Percentiles rank a stretch among this genome's conserved stretches.
Evolutionary conservation across 192 early-diverging fungal species (phyloP).

Genomic region (Backusella psychrophila): DNA sequence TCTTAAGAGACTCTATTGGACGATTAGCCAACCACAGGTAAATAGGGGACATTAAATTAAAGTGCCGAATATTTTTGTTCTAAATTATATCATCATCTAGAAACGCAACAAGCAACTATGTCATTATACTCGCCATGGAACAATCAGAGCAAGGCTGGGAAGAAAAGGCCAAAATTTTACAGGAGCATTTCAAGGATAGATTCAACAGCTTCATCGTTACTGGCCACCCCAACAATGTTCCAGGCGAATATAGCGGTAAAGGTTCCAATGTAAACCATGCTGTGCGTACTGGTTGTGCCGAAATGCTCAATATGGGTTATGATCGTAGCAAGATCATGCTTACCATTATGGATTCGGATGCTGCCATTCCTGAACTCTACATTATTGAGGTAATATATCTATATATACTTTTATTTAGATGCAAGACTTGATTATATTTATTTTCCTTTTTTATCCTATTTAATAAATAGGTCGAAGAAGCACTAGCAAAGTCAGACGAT

Average conservation of each 20-base stretch:
- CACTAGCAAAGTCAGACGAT: slow-evolving; percentile 38
- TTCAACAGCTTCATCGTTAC: slow-evolving; percentile 70
- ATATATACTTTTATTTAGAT: not conserved
- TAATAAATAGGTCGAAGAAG: slow-evolving; percentile 29
- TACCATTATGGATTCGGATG: slow-evolving; percentile 67
- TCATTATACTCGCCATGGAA: slow-evolving; percentile 74
- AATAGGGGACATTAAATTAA: slow-evolving; percentile 7
- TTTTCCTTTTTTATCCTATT: not conserved
- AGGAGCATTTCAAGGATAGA: slow-evolving; percentile 47
- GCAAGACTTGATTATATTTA: not conserved
- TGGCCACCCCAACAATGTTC: slow-evolving; percentile 59
- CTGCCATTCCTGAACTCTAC: slow-evolving; percentile 75
- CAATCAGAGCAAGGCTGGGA: slow-evolving; percentile 50
- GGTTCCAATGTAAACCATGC: slow-evolving; percentile 71
- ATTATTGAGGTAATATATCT: slow-evolving; percentile 36
- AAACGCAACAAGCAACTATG: slow-evolving; percentile 40
- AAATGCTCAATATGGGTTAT: slow-evolving; percentile 28
- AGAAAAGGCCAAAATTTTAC: slow-evolving; percentile 53
- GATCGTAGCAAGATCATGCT: slow-evolving; percentile 59
- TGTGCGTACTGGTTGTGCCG: slow-evolving; percentile 35
- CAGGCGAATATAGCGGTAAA: slow-evolving; percentile 73
- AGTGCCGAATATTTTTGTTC: not conserved
- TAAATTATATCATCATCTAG: slow-evolving; percentile 14
- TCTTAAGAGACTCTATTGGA: slow-evolving; percentile 64
- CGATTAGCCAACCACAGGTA: slow-evolving; percentile 62